Evolutionary conservation across 2,329 filamentous ascomycete species (phyloP), one percentile per base, ranked within the genome.

Genomic region (Sclerotinia subarctica): DNA sequence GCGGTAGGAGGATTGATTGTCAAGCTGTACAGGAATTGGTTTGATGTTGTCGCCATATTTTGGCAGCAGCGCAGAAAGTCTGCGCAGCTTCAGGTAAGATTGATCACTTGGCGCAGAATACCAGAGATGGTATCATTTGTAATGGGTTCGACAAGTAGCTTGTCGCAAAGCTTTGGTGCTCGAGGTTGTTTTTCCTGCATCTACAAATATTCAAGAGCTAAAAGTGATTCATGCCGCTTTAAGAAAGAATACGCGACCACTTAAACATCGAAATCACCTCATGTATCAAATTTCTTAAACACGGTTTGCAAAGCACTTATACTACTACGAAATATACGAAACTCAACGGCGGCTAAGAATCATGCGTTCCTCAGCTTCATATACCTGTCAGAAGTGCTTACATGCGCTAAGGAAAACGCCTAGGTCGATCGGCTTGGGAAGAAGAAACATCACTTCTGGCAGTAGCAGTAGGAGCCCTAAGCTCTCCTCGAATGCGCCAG

Each of bases 11-110:
- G 90, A 81, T 97, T 93, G 77, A 99, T 90, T 74, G 95, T 98
- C 82, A 99, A 85, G 77, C 93, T 95, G 83, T 99, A 99, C 82
- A 99, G 89, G 80, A 97, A 97, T 93, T 97, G 96, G 79, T 94
- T 94, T 73, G 94, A 97, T 70, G 94, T 97, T 79, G 94, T 96
- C 83, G 95, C 94, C 95, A 98, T 98, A 44, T 69, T 76, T 73
- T 72, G 64, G 70, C 68, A 64, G 66, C 57, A 56, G 70, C 72
- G 72, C 75, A 73, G 73, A 72, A 68, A 71, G 69, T 72, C 72
- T 76, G 74, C 70, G 73, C 72, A 73, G 72, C 68, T 70, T 68
- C 53, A 62, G 60, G n/a, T 53, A 47, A 60, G 53, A 17, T 38
- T 53, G 29, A 58, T 56, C 26, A 46, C 59, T 24, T 29, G 62